These are phyloP conservation scores for Pythium chondricola DNA, from an alignment of 352 stramenopile genomes.

Conservation along the genomic window DNA sequence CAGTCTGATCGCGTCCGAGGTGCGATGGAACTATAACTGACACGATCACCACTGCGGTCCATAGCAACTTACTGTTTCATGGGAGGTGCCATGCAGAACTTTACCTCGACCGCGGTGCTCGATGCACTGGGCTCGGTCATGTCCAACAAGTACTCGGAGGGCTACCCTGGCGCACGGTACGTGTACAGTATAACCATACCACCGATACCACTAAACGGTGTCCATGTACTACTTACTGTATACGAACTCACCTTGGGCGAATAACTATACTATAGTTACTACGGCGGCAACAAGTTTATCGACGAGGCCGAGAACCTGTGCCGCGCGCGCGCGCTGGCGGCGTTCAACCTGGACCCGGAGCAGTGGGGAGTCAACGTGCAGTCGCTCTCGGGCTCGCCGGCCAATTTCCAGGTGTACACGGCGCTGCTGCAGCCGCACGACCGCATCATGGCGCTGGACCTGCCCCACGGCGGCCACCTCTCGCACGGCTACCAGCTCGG, in stretches of 20 bases:
- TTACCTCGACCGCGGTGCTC: conserved; percentile 96
- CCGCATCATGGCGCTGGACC: conserved; percentile 97
- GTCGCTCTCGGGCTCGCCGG: conserved; percentile 95
- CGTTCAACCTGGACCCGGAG: conserved; percentile 95
- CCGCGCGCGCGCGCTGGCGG: conserved; percentile 94
- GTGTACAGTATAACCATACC: not conserved
- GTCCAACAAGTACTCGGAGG: conserved; percentile 99
- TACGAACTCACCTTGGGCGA: too few relatives aligned
- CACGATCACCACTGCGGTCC: not conserved
- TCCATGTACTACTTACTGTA: too few relatives aligned
- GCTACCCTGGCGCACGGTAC: conserved; percentile 91
- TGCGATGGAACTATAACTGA: conserved; percentile 11
- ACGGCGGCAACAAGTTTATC: conserved; percentile 99
- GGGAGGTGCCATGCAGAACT: conserved; percentile 79
- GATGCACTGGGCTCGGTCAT: conserved; percentile 98
- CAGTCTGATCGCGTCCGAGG: conserved; percentile 98
- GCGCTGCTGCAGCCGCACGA: conserved; percentile 97
- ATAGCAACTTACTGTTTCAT: not conserved
- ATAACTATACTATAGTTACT: conserved; percentile 65
- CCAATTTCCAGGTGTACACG: conserved; percentile 99
- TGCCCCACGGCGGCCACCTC: conserved; percentile 98
- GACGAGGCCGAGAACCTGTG: conserved; percentile 98
- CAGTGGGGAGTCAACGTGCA: conserved; percentile 97
- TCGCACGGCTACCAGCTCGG: conserved; percentile 98
- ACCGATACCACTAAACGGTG: not conserved